Evolutionary conservation across 176 grass and related monocot species (phyloP).

Genomic region (Tillandsia leiboldiana): DNA sequence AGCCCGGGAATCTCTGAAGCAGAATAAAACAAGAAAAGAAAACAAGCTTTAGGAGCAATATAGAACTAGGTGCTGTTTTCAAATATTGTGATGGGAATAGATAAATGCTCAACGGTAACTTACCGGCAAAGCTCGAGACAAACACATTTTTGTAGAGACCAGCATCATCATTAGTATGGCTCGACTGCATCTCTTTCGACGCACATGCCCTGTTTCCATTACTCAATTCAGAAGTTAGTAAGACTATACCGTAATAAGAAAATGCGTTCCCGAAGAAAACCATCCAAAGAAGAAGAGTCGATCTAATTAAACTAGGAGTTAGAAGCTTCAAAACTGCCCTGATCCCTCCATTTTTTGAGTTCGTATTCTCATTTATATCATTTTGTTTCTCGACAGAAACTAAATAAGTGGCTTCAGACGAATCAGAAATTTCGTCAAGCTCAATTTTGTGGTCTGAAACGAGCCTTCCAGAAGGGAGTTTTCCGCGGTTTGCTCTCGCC

Average conservation of each 20-base stretch:
- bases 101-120: neutral
- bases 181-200: conserved; percentile 37
- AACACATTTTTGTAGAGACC: conserved; percentile 86
- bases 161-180: conserved; percentile 42
- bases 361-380: conserved; percentile 14
- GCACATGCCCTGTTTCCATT: conserved; percentile 63
- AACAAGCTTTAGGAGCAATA: neutral
- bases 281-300: conserved; percentile 94
- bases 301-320: conserved; percentile 52
- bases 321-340: conserved; percentile 54
- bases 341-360: conserved; percentile 40
- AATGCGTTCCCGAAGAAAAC: conserved; percentile 95
- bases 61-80: neutral
- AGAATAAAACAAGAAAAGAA: conserved; percentile 20
- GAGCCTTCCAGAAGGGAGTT: conserved; percentile 55
- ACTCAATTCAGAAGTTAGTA: conserved; percentile 85
- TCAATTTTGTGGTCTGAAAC: conserved; percentile 62
- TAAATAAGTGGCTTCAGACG: conserved; percentile 50
- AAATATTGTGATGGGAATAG: neutral
- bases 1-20: conserved; percentile 84
- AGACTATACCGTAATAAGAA: conserved; percentile 93
- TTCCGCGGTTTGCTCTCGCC: conserved; percentile 55
- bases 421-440: conserved; percentile 51
- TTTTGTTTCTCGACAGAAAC: conserved; percentile 23
- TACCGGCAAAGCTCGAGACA: conserved; percentile 94